Base-by-base conservation (phyloP, 345 rosid genomes). In the Eucalyptus virginea region DNA sequence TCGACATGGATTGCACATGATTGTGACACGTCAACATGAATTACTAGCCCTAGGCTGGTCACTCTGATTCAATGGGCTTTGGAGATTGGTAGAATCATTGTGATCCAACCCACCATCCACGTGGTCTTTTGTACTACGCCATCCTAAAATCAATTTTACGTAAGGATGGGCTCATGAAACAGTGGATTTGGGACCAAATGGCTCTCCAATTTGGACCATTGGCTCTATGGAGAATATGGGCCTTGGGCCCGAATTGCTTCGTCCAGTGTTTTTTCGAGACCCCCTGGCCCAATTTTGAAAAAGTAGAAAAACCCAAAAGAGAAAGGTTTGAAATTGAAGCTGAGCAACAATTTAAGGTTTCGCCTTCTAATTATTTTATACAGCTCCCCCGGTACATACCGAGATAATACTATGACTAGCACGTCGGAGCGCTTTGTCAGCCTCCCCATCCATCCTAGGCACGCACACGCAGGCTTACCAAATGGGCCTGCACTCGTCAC, bases 201-300 rank as follows among this genome's bases (percentile, higher is more conserved):
- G 26, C 81, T 34, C 14, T 23, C 81, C 1, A 72, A 72, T 34
- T 72, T 18, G 81, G 44, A 18, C 81, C 26, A 72, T 72, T 18
- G 44, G 44, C 24, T 9, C 81, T 34, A 18, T 9, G 0, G 23
- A 72, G 14, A 34, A 34, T 34, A 34, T 19, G 26, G 81, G 44
- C 8, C 44, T 34, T 19, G 81, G 81, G 44, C 1, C 81, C 81
- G 44, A 34, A 72, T 34, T 34, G 8, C 44, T 72, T 2, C 44
- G 0, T 19, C 81, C 0, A 18, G 26, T 0, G 44, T 42, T 42
- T 9, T 34, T 19, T 10, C 2, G 11, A 67, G 0, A 32, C 23
- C 23, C 37, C 18, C 80, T 32, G 80, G 80, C 40, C 42, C 80
- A 67, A 67, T 32, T 67, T 32, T 32, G 42, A 32, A 67, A 67